Conservation (phyloP, 768 basidiomycete genomes). For the Auricularia cornea region DNA sequence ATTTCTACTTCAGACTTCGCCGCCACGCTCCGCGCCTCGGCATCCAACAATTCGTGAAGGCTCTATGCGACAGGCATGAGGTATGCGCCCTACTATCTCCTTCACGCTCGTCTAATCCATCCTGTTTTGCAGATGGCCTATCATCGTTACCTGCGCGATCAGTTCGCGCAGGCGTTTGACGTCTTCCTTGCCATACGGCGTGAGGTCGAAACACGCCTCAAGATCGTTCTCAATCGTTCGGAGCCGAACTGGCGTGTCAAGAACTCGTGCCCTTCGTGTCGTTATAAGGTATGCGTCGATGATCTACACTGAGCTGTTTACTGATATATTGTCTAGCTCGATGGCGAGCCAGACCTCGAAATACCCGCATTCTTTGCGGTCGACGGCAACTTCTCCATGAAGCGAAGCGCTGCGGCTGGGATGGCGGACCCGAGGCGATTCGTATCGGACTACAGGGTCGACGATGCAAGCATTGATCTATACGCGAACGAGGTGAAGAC, state of each 20-base stretch:
- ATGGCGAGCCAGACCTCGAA: conserved; percentile 9
- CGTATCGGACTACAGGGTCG: not conserved
- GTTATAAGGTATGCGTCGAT: conserved; percentile 9
- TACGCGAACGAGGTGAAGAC: not conserved
- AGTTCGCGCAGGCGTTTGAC: conserved; percentile 21
- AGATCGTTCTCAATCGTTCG: conserved; percentile 10
- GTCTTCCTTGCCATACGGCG: conserved; percentile 18
- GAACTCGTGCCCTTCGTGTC: conserved; percentile 20
- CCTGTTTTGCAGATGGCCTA: conserved; percentile 7
- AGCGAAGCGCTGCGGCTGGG: not conserved
- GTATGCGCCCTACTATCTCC: conserved; percentile 3
- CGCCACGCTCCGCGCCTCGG: conserved; percentile 11
- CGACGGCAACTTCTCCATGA: conserved; percentile 15
- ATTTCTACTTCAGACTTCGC: conserved; percentile 6
- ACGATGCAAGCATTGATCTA: not conserved
- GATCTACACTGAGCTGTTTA: not conserved
- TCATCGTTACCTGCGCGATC: conserved; percentile 8
- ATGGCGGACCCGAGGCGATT: not conserved
- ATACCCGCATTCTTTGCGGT: conserved; percentile 14
- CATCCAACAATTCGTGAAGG: conserved; percentile 15
- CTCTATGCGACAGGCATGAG: conserved; percentile 15
- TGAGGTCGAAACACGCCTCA: conserved; percentile 9
- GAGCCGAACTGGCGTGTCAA: conserved; percentile 16
- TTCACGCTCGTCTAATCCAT: conserved; percentile 8
- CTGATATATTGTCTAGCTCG: conserved; percentile 4